Percentiles rank a stretch among this genome's conserved stretches.
Evolutionary conservation across 2,329 filamentous ascomycete species (phyloP).

Genomic region (Epichloe baconii): DNA sequence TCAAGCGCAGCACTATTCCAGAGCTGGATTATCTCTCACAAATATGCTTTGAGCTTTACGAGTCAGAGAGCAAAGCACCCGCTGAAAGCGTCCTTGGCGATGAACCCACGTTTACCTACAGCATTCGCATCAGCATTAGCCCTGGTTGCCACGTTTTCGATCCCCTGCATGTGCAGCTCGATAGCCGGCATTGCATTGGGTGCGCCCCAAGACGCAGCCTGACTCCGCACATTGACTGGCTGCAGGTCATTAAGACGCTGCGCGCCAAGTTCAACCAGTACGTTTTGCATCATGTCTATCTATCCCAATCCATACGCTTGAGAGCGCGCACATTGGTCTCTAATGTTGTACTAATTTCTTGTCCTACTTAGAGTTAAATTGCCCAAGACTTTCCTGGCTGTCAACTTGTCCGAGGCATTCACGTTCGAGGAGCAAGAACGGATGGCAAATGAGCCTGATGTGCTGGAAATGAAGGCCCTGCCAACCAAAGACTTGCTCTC

Average conservation of each 20-base stretch:
- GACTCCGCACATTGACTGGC: conserved; percentile 89
- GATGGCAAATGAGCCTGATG: conserved; percentile 32
- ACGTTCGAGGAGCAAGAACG: conserved; percentile 44
- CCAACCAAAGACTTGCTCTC: conserved; percentile 18
- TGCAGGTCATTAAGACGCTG: conserved; percentile 89
- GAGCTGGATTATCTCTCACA: conserved; percentile 96
- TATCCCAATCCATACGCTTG: conserved; percentile 6
- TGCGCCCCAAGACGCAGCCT: conserved; percentile 82
- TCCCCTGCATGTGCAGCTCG: conserved; percentile 88
- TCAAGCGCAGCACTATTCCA: conserved; percentile 85
- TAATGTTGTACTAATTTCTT: background rate
- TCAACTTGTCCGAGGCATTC: conserved; percentile 51
- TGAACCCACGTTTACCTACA: conserved; percentile 75
- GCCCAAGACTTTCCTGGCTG: conserved; percentile 51
- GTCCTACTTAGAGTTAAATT: conserved; percentile 42
- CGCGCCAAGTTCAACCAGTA: conserved; percentile 91
- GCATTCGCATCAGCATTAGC: conserved; percentile 89
- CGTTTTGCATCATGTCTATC: conserved; percentile 20
- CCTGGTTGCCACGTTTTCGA: conserved; percentile 95
- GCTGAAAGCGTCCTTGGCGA: conserved; percentile 28
- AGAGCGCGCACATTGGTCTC: background rate
- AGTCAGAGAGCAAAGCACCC: conserved; percentile 63
- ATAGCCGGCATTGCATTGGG: conserved; percentile 92
- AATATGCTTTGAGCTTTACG: conserved; percentile 96
- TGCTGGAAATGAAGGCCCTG: conserved; percentile 33